A percentile compares a stretch with the other conserved stretches of the same genome.
These are phyloP conservation scores for Fusarium xylarioides DNA, from an alignment of 2,329 filamentous ascomycete genomes.

Conservation along the genomic window DNA sequence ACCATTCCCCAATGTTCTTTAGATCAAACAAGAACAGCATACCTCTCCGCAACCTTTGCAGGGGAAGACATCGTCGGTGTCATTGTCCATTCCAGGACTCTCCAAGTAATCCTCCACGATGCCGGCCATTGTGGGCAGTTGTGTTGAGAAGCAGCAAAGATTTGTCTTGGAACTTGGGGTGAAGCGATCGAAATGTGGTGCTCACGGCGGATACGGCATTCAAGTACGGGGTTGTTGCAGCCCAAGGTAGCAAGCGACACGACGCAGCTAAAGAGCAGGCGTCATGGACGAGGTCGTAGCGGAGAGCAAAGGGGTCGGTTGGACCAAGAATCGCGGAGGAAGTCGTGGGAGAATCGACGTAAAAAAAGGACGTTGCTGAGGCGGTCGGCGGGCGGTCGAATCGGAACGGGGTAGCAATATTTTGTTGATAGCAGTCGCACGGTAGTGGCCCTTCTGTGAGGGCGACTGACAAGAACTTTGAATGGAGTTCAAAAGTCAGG, in stretches of 20 bases:
- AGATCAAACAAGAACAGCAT: conserved; percentile 43
- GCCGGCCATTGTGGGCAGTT: conserved; percentile 53
- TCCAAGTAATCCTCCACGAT: conserved; percentile 70
- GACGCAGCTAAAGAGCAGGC: conserved; percentile 35
- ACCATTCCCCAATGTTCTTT: neutral
- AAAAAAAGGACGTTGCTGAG: conserved; percentile 20
- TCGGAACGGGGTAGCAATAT: conserved; percentile 23
- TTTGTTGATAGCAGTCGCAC: conserved; percentile 31
- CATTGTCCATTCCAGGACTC: conserved; percentile 71
- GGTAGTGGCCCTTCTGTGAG: conserved; percentile 33
- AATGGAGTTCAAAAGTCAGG: conserved; percentile 23
- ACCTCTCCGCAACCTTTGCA: conserved; percentile 96
- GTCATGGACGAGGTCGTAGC: conserved; percentile 37
- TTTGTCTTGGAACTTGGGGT: conserved; percentile 16
- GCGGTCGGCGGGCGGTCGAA: conserved; percentile 18
- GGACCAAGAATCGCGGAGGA: conserved; percentile 19
- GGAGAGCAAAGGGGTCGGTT: conserved; percentile 15
- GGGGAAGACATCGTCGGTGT: conserved; percentile 84
- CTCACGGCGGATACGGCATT: conserved; percentile 20
- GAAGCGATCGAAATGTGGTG: conserved; percentile 20
- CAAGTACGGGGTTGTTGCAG: conserved; percentile 33
- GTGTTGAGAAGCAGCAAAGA: conserved; percentile 8
- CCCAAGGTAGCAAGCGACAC: conserved; percentile 34
- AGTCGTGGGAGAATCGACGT: conserved; percentile 16
- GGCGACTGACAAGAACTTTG: conserved; percentile 27